These are phyloP conservation scores for Trichoderma orchidacearum DNA, from an alignment of 495 filamentous ascomycete genomes.

Conservation along the genomic window DNA sequence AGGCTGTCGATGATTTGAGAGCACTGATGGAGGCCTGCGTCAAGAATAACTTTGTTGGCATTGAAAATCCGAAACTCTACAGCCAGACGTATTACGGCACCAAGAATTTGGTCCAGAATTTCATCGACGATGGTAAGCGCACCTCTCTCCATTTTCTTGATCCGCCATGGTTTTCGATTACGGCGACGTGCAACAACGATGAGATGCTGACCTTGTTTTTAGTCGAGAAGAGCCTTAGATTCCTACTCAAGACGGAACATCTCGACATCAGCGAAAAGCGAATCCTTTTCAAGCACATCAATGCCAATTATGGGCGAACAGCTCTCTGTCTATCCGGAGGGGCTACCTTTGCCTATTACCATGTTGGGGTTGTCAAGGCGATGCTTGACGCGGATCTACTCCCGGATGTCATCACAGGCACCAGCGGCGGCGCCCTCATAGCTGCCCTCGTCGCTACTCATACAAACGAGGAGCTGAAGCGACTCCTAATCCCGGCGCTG, in stretches of 20 bases:
- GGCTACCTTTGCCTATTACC: conserved; percentile 94
- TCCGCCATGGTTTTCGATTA: too few species aligned
- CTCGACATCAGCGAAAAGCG: conserved; percentile 64
- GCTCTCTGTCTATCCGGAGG: conserved; percentile 88
- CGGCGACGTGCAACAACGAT: conserved; percentile 7
- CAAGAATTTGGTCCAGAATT: conserved; percentile 80
- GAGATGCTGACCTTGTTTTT: conserved; percentile 3
- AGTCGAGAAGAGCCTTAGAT: conserved; percentile 48
- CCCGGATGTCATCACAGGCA: conserved; percentile 91
- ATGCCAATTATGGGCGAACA: conserved; percentile 84
- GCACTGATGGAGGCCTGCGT: conserved; percentile 75
- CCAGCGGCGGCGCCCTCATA: conserved; percentile 84
- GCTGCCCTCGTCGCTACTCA: conserved; percentile 79
- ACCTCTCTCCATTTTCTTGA: background rate
- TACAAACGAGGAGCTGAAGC: conserved; percentile 79
- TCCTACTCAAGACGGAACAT: conserved; percentile 51
- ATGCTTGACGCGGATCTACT: conserved; percentile 75
- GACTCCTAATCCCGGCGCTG: conserved; percentile 72
- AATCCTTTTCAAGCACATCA: conserved; percentile 71
- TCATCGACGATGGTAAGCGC: conserved; percentile 63
- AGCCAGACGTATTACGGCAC: conserved; percentile 95
- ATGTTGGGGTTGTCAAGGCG: conserved; percentile 87
- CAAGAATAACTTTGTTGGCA: conserved; percentile 91
- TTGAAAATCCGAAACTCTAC: conserved; percentile 90
- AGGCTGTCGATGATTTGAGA: conserved; percentile 57